A percentile compares a stretch with the other conserved stretches of the same genome.
phyloP scores from a whole-genome alignment of 2,329 filamentous ascomycete genomes.

The Sclerotinia trifoliorum region DNA sequence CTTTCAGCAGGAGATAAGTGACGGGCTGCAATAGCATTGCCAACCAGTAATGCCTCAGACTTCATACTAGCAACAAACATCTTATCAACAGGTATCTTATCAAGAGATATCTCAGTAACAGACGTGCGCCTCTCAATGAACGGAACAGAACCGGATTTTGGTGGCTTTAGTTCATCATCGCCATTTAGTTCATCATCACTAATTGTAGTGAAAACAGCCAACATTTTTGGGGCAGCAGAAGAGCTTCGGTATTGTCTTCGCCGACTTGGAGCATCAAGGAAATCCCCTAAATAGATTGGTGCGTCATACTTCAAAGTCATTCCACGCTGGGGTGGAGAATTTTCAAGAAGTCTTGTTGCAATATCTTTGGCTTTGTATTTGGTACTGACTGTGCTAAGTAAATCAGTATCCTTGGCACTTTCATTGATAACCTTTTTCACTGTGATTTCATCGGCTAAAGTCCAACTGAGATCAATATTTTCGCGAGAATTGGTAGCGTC shows the following conservation, averaged over 20 bases:
- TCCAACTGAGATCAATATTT: not conserved
- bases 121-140: not conserved
- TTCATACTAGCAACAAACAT: no score
- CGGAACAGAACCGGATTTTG: not conserved
- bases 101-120: not conserved
- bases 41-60: no score
- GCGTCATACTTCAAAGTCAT: not conserved
- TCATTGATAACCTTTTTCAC: not conserved
- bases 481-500: not conserved
- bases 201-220: not conserved
- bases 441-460: not conserved
- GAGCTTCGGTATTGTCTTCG: slow-evolving; percentile 4
- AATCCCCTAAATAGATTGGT: not conserved
- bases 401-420: no score
- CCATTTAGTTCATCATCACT: not conserved
- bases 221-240: not conserved
- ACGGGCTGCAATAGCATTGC: not conserved
- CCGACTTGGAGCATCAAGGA: not conserved
- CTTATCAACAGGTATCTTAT: no score
- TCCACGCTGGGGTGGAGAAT: not conserved
- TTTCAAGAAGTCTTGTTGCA: not conserved
- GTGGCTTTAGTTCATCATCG: not conserved
- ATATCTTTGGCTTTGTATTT: no score
- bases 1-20: not conserved
- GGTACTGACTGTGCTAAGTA: not conserved